Evolutionary conservation across 2,329 filamentous ascomycete species (phyloP).

Genomic region (Colletotrichum shisoi): DNA sequence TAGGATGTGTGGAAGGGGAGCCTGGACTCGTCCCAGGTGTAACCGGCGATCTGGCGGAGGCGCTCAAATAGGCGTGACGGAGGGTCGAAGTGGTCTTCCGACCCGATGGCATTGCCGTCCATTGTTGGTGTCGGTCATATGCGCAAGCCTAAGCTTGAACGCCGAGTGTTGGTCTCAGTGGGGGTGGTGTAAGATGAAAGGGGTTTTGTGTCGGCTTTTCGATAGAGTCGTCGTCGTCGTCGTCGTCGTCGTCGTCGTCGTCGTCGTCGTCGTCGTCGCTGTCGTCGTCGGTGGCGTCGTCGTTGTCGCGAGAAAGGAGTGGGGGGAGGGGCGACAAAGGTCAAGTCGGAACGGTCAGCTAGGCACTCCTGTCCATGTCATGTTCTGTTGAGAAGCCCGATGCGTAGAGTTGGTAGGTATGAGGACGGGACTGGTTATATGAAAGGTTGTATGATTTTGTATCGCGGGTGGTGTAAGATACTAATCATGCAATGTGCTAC

Average conservation of each 20-base stretch:
- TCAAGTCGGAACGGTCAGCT: constrained; percentile 20
- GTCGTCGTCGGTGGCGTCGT: background rate
- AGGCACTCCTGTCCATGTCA: constrained; percentile 32
- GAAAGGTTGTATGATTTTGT: constrained; percentile 2
- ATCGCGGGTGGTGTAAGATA: constrained; percentile 2
- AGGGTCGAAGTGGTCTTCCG: constrained; percentile 67
- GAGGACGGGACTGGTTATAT: background rate
- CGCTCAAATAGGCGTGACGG: constrained; percentile 76
- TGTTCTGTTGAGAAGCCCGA: constrained; percentile 11
- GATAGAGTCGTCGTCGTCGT: background rate
- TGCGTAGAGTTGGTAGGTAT: constrained; percentile 3
- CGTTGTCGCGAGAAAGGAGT: background rate
- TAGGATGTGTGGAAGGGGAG: constrained; percentile 73
- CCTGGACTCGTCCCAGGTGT: constrained; percentile 75
- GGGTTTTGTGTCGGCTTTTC: constrained; percentile 18
- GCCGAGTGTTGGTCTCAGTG: constrained; percentile 37
- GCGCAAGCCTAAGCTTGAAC: constrained; percentile 38
- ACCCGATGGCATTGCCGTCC: constrained; percentile 60
- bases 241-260: constrained; percentile 15
- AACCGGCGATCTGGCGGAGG: constrained; percentile 75
- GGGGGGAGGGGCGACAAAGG: background rate
- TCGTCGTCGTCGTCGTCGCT: too few relatives aligned
- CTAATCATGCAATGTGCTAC: constrained; percentile 13
- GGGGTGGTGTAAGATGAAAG: constrained; percentile 41
- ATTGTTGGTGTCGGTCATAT: constrained; percentile 51